Conservation (phyloP, 1,139 yeast species). For the Nakaseomyces nivariensis region DNA sequence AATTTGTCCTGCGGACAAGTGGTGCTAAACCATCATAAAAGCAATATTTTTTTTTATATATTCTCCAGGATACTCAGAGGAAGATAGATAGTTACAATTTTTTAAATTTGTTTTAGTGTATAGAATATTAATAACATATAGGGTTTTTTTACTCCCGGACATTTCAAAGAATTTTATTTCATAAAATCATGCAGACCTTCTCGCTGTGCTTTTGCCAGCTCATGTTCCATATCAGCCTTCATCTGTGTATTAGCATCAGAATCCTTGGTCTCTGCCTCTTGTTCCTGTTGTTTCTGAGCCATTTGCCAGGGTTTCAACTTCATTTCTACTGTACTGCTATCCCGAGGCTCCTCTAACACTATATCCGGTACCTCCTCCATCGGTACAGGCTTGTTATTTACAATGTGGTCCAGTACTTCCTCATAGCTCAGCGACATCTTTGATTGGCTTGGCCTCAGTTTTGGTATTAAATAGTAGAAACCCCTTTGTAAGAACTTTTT, state of each 20-base stretch:
- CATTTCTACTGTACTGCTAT: background rate
- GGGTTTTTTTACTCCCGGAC: too few relatives aligned
- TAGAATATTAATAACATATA: background rate
- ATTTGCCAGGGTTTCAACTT: conserved; percentile 1
- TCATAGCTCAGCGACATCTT: conserved; percentile 16
- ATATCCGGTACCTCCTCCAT: conserved; percentile 21
- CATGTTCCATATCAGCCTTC: background rate
- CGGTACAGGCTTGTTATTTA: conserved; percentile 21
- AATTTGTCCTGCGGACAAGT: conserved; percentile 56
- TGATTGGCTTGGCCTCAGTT: background rate
- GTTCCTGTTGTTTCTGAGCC: background rate
- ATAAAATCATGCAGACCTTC: conserved; percentile 1
- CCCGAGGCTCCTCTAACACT: conserved; percentile 12
- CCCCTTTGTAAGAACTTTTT: too few relatives aligned
- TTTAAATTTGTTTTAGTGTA: too few relatives aligned
- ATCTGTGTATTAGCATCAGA: background rate
- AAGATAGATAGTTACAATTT: too few relatives aligned
- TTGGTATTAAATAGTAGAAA: background rate
- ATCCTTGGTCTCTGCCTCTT: background rate
- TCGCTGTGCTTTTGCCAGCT: background rate
- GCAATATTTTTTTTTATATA: background rate
- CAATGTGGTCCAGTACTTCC: conserved; percentile 23
- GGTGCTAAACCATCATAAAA: conserved; percentile 14
- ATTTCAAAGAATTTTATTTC: background rate
- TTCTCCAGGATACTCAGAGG: background rate